Base-by-base conservation (phyloP, 345 rosid species). In the Gossypium arboreum region DNA sequence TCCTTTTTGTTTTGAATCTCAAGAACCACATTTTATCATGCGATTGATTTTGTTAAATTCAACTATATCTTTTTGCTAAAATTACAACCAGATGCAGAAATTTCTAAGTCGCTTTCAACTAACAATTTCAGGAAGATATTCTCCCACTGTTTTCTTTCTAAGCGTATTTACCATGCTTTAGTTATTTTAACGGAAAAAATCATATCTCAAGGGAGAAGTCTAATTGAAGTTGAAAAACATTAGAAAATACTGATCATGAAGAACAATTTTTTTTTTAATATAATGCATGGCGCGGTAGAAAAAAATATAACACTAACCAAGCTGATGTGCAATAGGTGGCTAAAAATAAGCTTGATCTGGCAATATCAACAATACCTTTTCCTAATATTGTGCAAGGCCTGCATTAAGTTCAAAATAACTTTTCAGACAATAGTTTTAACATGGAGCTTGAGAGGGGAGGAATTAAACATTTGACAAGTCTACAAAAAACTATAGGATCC, bases 291-390 rank as follows among this genome's bases (percentile, higher is more conserved):
- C 24, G 4, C n/a, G 74, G 64, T 44, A 57, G 77, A 76, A 78
- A 18, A 24, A 48, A 71, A n/a, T 10, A 75, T 45, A 67, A 68
- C 64, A 50, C 90, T 81, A 76, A 91, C 98, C 98, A 94, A 68
- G 98, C 95, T 69, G 97, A 94, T 71, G 98, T 70, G 81, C 95
- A 90, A 83, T 94, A 94, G 20, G 79, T 80, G 43, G 97, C 88
- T 48, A 94, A 89, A 87, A 94, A 94, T 80, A 91, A 88, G 88
- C 95, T 94, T 79, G 98, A 94, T 86, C 97, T 88, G 52, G 92
- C 90, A 39, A 94, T 94, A 57, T 97, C 97, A 59, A 90, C 77
- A 78, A 94, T 90, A 77, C 95, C 85, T 80, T 92, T 92, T 57
- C 89, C 91, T 70, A 92, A 77, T 79, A 91, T 88, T n/a, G 84